Evolutionary conservation across 23 red algal genomes (phyloP).

Genomic region (Gracilaria gracilis): DNA sequence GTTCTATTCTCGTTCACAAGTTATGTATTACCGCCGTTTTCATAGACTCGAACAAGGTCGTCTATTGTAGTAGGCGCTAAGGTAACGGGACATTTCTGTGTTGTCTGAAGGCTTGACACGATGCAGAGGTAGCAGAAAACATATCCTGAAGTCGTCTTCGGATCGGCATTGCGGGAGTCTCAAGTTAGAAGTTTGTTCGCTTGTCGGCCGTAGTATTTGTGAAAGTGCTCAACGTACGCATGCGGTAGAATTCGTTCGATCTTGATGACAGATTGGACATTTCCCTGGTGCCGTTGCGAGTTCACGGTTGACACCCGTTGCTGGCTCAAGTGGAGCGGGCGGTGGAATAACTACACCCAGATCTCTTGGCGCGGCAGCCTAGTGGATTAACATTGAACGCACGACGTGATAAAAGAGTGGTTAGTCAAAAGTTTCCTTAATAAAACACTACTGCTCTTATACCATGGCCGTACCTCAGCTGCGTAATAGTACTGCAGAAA

Average conservation of each 20-base stretch:
- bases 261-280: slow-evolving; percentile 59
- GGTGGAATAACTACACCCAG: slow-evolving; percentile 48
- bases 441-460: background rate
- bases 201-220: too few relatives aligned
- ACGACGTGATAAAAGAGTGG: background rate
- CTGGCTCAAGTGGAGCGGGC: slow-evolving; percentile 48
- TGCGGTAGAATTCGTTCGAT: slow-evolving; percentile 59
- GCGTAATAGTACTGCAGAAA: slow-evolving; percentile 75
- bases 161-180: too few relatives aligned
- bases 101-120: slow-evolving; percentile 35
- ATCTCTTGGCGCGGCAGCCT: slow-evolving; percentile 55
- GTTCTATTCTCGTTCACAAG: background rate
- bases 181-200: background rate
- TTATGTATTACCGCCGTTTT: slow-evolving; percentile 18
- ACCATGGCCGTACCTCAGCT: slow-evolving; percentile 50
- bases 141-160: slow-evolving; percentile 65
- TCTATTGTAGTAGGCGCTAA: slow-evolving; percentile 38
- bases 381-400: background rate
- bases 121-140: slow-evolving; percentile 80
- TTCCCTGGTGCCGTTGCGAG: slow-evolving; percentile 35
- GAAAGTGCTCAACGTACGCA: slow-evolving; percentile 56
- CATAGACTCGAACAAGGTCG: slow-evolving; percentile 68
- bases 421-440: background rate
- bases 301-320: slow-evolving; percentile 40
- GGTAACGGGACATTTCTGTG: slow-evolving; percentile 60